Evolutionary conservation across 495 filamentous ascomycete species (phyloP), one percentile per base, ranked within the genome.

Genomic region (Neurospora tetrasperma): DNA sequence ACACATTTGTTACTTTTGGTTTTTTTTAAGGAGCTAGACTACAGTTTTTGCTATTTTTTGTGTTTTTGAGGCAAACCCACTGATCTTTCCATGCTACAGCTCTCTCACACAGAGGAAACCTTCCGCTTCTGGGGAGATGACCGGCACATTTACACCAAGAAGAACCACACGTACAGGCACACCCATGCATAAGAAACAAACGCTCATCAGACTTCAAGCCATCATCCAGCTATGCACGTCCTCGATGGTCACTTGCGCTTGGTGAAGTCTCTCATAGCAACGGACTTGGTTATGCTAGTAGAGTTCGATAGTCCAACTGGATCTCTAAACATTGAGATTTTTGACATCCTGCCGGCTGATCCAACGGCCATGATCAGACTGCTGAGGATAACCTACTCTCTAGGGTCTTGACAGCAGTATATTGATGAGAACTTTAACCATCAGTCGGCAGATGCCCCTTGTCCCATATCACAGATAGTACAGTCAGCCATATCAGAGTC

Each of bases 61-160:
- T 38, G 54, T 66, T 66, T 62, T 66, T 66, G 54, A 66, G 54
- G 14, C 23, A 38, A 66, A 66, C 54, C 54, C 48, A 2, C 20
- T 59, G 23, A 66, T 38, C 41, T 54, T 75, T 69, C 72, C 71
- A 54, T 70, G 20, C n/a, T 5, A n/a, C 12, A 43, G 69, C 20
- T 71, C 14, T 70, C 27, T 6, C 12, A 5, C 4, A 16, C 46
- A 3, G 16, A 18, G 54, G 14, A 16, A 35, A 66, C 16, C 11
- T 4, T 62, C 11, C 23, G 23, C 4, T 16, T 62, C 23, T 62
- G 27, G 14, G 18, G 27, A 66, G 23, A 35, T 7, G 27, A 66
- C 27, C 54, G 14, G 54, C 54, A 66, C 54, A 59, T 27, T 59
- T 27, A 59, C 48, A 3, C 48, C 20, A 27, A 11, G 48, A 59